Percentiles rank a stretch among this genome's conserved stretches.
Conservation (phyloP, 495 filamentous ascomycete species). For the Sporormia fimetaria region DNA sequence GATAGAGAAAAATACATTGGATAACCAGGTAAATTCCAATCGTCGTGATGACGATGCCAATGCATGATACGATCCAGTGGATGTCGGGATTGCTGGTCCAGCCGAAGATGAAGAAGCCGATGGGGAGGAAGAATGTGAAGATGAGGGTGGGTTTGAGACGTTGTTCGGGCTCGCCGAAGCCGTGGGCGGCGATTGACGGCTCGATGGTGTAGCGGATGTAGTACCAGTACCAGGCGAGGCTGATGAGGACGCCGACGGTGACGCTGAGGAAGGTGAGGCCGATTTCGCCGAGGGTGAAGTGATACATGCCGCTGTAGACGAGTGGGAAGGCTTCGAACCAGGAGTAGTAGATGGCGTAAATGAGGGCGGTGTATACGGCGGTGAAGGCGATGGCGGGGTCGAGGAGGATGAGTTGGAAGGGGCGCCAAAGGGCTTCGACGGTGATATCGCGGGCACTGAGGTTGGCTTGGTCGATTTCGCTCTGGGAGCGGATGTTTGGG, state of each 20-base stretch:
- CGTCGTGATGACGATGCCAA: slow-evolving; percentile 49
- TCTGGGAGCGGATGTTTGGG: slow-evolving; percentile 25
- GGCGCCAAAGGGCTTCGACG: slow-evolving; percentile 50
- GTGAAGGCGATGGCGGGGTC: slow-evolving; percentile 54
- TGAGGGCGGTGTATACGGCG: slow-evolving; percentile 49
- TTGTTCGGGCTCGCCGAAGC: slow-evolving; percentile 41
- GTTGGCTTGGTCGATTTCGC: slow-evolving; percentile 36
- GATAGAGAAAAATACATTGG: slow-evolving; percentile 56
- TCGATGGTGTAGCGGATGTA: slow-evolving; percentile 45
- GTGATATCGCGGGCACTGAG: slow-evolving; percentile 39
- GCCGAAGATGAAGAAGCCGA: slow-evolving; percentile 53
- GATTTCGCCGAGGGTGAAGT: slow-evolving; percentile 48
- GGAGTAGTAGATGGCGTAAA: slow-evolving; percentile 57
- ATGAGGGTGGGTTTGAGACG: slow-evolving; percentile 46
- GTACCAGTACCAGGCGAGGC: slow-evolving; percentile 40
- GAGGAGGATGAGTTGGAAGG: slow-evolving; percentile 50
- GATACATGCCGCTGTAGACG: slow-evolving; percentile 54
- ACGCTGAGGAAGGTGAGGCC: slow-evolving; percentile 58
- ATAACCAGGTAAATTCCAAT: slow-evolving; percentile 42
- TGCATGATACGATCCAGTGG: slow-evolving; percentile 51
- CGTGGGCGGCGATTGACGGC: slow-evolving; percentile 37
- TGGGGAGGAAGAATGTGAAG: slow-evolving; percentile 43
- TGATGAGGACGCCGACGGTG: slow-evolving; percentile 45
- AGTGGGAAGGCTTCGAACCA: slow-evolving; percentile 67
- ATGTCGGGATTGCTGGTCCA: slow-evolving; percentile 46